Evolutionary conservation across 768 basidiomycete genomes (phyloP), one percentile per base, ranked within the genome.

Genomic region (Xerocomellus chrysenteron): DNA sequence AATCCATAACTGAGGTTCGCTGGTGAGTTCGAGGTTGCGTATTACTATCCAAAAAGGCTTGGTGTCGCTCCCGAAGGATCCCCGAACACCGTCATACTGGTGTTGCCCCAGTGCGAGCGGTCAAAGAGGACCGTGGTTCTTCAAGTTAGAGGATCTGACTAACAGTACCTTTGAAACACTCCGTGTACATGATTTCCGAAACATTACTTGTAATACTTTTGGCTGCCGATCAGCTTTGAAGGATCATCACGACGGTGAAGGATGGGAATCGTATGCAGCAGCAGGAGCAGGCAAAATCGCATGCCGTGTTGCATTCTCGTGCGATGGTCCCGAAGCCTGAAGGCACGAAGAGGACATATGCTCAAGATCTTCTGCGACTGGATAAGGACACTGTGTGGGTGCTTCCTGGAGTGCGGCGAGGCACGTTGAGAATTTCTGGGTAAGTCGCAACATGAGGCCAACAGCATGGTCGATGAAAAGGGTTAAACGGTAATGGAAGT

Each of bases 391-490:
- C 74, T 17, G 74, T 96, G 33, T 91, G 90, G 84, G 76, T 80
- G 46, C 76, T 89, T 58, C 66, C 94, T 10, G 77, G 80, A 7
- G 65, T 76, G 41, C 69, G 71, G 57, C 69, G 67, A 76, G 94
- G 86, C 11, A 85, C 78, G 70, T 75, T 97, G n/a, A 90, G 88
- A 62, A 89, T 98, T 49, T 96, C 92, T 21, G 96, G 96, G 95
- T 94, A 60, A 50, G 87, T 65, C 12, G 33, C 46, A 5, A 13
- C 41, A 50, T 16, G 52, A 44, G 24, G 45, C 17, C n/a, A n/a
- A 26, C 35, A 17, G 21, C 30, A 47, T 35, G 46, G 50, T 47
- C 53, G 40, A 64, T 24, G 47, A 37, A 51, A 48, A 16, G 11
- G 41, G 26, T 7, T 45, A 28, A 60, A 26, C 17, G 17, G 95